phyloP scores from a whole-genome alignment of 805 yeast genomes.

The Kluyveromyces nonfermentans region DNA sequence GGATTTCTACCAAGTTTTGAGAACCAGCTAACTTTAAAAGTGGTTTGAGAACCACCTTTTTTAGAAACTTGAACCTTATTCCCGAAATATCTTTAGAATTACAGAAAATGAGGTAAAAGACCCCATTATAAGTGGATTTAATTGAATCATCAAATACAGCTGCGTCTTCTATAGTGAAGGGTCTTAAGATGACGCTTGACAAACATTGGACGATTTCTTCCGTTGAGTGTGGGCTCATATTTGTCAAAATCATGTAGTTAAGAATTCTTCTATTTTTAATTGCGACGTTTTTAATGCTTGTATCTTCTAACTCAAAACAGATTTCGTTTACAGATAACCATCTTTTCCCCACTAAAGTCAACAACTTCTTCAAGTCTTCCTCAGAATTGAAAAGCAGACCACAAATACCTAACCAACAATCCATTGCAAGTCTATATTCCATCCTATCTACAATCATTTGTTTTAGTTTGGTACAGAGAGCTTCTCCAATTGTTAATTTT shows the following conservation, averaged over 20 bases:
- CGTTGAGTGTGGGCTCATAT: not conserved
- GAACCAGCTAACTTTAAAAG: conserved; percentile 6
- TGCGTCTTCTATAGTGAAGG: conserved; percentile 9
- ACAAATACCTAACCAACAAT: conserved; percentile 22
- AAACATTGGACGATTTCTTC: not conserved
- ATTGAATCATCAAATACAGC: conserved; percentile 9
- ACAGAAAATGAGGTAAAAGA: conserved; percentile 11
- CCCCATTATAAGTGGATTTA: conserved; percentile 12
- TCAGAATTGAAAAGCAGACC: conserved; percentile 19
- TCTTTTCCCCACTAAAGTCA: conserved; percentile 2
- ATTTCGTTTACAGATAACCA: conserved; percentile 18
- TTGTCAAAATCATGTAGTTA: conserved; percentile 13
- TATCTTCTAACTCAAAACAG: conserved; percentile 10
- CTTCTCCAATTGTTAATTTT: conserved; percentile 10
- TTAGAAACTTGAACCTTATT: conserved; percentile 6
- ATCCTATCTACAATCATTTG: conserved; percentile 10
- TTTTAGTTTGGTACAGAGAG: conserved; percentile 13
- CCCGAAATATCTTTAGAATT: not conserved
- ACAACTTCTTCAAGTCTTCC: conserved; percentile 5
- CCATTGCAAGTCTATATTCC: conserved; percentile 21
- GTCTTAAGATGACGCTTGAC: conserved; percentile 5
- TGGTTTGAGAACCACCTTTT: conserved; percentile 14
- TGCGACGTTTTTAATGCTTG: conserved; percentile 11
- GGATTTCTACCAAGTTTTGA: not conserved
- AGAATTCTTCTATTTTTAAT: conserved; percentile 24